Base-by-base conservation (phyloP, 2,329 filamentous ascomycete genomes). In the Fusarium circinatum region DNA sequence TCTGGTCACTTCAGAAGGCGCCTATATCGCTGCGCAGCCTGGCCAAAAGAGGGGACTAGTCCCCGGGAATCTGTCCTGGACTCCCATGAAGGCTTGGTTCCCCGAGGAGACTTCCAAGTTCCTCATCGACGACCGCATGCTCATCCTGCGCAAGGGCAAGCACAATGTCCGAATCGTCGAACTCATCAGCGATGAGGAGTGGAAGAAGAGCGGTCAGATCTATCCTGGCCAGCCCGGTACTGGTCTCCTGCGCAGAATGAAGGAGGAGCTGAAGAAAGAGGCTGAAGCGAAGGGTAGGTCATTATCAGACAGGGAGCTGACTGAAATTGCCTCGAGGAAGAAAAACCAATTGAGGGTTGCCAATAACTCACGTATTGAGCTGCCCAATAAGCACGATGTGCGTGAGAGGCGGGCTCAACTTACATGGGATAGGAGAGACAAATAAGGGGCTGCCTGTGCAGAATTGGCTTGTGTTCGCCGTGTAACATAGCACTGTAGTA, bases 81-180 rank as follows among this genome's bases (percentile, higher is more conserved):
- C 86, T 14, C 86, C 88, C 4, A 87, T 94, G 68, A 89, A 90
- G 78, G 82, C 86, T 28, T 90, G 89, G 86, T 87, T 84, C 74
- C 84, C 86, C 1, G 81, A 85, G 30, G 88, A 92, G 60, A 91
- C 90, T 2, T 78, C 85, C 65, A 88, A 89, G 62, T 93, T 87
- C 76, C 83, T 92, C 62, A 87, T 94, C 24, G 88, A 91, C 69
- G 88, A 80, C 64, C 85, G 86, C 71, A 74, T 91, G 52, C 82
- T 92, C 71, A 86, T 92, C 74, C 82, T 92, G 60, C 88, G 90
- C 72, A 89, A 87, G 78, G 90, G 90, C 73, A 91, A 91, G 83
- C 87, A 90, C 81, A 90, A 91, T 70, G 80, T 92, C 51, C 87
- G 89, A 51, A 86, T 91, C 72, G 84, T 92, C 58, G 84, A 91